A percentile compares a stretch with the other conserved stretches of the same genome.
These are phyloP conservation scores for Lasiodiplodia sp. DNA, from an alignment of 2,329 filamentous ascomycete genomes.

Conservation along the genomic window DNA sequence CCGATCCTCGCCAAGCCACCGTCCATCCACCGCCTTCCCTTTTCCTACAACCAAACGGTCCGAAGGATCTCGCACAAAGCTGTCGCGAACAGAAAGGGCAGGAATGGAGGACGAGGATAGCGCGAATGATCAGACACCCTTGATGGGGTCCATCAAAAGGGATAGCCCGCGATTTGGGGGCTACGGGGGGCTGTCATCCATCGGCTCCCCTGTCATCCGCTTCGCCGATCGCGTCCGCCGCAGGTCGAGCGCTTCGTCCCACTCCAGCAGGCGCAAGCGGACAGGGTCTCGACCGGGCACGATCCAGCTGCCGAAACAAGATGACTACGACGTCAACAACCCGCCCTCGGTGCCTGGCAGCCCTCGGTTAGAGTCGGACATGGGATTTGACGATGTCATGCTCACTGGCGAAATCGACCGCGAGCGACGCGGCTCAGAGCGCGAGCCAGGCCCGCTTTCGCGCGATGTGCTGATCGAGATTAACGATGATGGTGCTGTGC, in stretches of 20 bases:
- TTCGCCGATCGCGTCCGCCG: conserved; percentile 41
- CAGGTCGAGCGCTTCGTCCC: conserved; percentile 43
- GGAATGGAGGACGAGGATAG: conserved; percentile 58
- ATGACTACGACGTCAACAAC: conserved; percentile 69
- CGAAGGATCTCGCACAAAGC: conserved; percentile 9
- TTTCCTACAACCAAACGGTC: conserved; percentile 20
- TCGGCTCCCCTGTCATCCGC: conserved; percentile 40
- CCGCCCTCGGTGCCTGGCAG: conserved; percentile 68
- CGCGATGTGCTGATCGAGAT: conserved; percentile 61
- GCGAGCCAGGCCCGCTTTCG: conserved; percentile 33
- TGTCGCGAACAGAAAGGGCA: conserved; percentile 46
- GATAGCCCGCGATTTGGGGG: conserved; percentile 43
- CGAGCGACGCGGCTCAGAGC: conserved; percentile 35
- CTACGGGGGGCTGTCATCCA: conserved; percentile 40
- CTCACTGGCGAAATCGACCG: conserved; percentile 68
- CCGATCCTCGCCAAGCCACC: conserved; percentile 32
- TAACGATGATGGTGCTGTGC: conserved; percentile 61
- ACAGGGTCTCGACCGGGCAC: conserved; percentile 36
- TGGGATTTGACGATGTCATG: conserved; percentile 69
- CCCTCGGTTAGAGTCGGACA: conserved; percentile 61
- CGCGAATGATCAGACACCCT: conserved; percentile 62
- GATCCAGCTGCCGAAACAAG: conserved; percentile 39
- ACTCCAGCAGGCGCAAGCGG: conserved; percentile 40
- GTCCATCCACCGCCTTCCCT: conserved; percentile 29
- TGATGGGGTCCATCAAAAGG: conserved; percentile 54